Base-by-base conservation (phyloP, 192 early-diverging fungal genomes). In the Coemansia sp. region DNA sequence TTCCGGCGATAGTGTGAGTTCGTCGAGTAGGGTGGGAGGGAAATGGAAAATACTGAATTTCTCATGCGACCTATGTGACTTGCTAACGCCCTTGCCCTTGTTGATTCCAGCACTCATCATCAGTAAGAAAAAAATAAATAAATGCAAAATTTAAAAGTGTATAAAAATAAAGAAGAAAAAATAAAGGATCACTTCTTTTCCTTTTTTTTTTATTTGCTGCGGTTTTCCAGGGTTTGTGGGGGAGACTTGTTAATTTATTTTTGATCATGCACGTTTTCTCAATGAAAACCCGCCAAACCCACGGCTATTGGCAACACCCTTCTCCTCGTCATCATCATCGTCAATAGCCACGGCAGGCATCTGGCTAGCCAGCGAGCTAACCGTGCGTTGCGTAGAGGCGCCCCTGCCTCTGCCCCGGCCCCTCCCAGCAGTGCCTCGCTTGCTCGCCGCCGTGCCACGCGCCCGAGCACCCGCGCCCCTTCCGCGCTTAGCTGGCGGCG, bases 231-330 rank as follows among this genome's bases (percentile, higher is more conserved):
- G 33, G 33, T 14, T 36, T 36, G 33, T 14, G 4, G 59, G 21
- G 33, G 2, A 21, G 19, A 19, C 8, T 11, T 51, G 63, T 41
- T 41, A 14, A 41, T 41, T 41, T 24, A 16, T 48, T 31, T n/a
- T 60, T 11, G 24, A 56, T 21, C 19, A 27, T 44, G 36, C 45
- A 4, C 59, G 69, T 29, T 74, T 79, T 11, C 69, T 42, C 21
- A 79, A 44, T 8, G 72, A 66, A 46, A 79, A 79, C 1, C 71
- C 64, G 4, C 72, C 66, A 62, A 79, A 79, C 1, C 66, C 63
- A 21, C 63, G 37, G 7, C 40, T 45, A 2, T 29, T 34, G 16
- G n/a, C 48, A 0, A 17, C 61, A 14, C 14, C 41, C 4, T 6
- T 51, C 3, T 64, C 68, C 6, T 57, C 31, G 14, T 45, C 42